Conservation (phyloP, 257 asterid genomes). For the Ligustrum vulgare region DNA sequence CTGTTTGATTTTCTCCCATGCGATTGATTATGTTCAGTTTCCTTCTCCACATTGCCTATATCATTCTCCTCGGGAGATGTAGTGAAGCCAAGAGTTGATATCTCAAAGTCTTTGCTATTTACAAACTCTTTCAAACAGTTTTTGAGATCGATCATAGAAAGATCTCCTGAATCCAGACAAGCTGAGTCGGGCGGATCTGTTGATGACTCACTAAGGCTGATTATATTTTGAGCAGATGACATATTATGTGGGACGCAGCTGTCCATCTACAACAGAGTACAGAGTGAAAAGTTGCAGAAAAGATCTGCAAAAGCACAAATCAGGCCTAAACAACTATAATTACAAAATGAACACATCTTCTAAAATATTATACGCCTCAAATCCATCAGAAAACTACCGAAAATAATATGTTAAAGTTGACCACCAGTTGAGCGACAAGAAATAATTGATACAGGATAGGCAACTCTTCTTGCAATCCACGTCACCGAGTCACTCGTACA, state of each 20-base stretch:
- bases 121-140: slow-evolving; percentile 31
- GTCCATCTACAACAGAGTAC: slow-evolving; percentile 43
- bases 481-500: neutral
- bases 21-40: slow-evolving; percentile 23
- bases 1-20: slow-evolving; percentile 2
- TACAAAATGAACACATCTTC: neutral
- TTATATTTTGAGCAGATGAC: slow-evolving; percentile 26
- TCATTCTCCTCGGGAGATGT: slow-evolving; percentile 10
- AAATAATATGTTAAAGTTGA: neutral
- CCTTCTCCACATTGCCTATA: slow-evolving; percentile 14
- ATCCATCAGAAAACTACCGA: neutral
- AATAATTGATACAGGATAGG: neutral
- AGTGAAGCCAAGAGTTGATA: slow-evolving; percentile 15
- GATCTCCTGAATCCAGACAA: slow-evolving; percentile 14
- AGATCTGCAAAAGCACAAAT: slow-evolving; percentile 21
- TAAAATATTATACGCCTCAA: neutral
- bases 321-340: neutral
- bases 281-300: slow-evolving; percentile 18
- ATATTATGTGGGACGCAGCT: slow-evolving; percentile 20
- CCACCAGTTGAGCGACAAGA: neutral
- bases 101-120: slow-evolving; percentile 23
- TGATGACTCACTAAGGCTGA: slow-evolving; percentile 23
- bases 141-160: slow-evolving; percentile 33
- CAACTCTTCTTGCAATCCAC: neutral
- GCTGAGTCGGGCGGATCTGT: slow-evolving; percentile 17